Percentiles rank a stretch among this genome's conserved stretches.
Evolutionary conservation across 192 early-diverging fungal genomes (phyloP).

Genomic region (Rhizophagus clarus): DNA sequence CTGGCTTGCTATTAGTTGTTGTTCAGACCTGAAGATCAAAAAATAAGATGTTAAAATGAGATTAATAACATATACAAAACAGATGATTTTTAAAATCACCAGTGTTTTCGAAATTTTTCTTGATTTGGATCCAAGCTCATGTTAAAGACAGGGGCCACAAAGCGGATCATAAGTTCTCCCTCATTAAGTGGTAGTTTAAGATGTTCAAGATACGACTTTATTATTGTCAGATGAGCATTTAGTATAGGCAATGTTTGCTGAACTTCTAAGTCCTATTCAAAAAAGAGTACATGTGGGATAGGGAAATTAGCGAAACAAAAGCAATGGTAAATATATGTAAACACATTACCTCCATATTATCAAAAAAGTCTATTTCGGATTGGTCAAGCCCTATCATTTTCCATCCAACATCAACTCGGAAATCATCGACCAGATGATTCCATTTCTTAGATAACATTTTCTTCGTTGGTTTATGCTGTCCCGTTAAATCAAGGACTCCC

Average conservation of each 20-base stretch:
- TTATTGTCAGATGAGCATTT: slow-evolving; percentile 11
- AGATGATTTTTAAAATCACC: background rate
- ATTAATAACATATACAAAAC: background rate
- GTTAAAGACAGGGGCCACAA: background rate
- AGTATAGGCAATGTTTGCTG: slow-evolving; percentile 5
- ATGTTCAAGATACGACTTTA: slow-evolving; percentile 4
- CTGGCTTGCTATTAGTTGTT: slow-evolving; percentile 15
- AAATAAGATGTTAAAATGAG: slow-evolving; percentile 13
- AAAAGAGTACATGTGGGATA: background rate
- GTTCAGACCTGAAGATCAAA: slow-evolving; percentile 7
- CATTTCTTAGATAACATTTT: slow-evolving; percentile 12
- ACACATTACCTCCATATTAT: slow-evolving; percentile 22
- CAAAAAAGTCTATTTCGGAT: slow-evolving; percentile 20
- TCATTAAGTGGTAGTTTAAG: slow-evolving; percentile 21
- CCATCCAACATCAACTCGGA: background rate
- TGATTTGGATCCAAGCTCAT: slow-evolving; percentile 22
- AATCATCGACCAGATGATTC: slow-evolving; percentile 10
- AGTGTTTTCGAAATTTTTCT: slow-evolving; percentile 21
- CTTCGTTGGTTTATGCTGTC: slow-evolving; percentile 17
- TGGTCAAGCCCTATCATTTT: background rate
- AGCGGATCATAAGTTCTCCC: background rate
- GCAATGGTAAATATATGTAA: slow-evolving; percentile 16
- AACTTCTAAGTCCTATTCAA: slow-evolving; percentile 14
- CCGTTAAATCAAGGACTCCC: slow-evolving; percentile 10
- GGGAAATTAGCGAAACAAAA: slow-evolving; percentile 23